These are phyloP conservation scores for Dendrobium officinale DNA, from an alignment of 106 monocot species.

Conservation along the genomic window DNA sequence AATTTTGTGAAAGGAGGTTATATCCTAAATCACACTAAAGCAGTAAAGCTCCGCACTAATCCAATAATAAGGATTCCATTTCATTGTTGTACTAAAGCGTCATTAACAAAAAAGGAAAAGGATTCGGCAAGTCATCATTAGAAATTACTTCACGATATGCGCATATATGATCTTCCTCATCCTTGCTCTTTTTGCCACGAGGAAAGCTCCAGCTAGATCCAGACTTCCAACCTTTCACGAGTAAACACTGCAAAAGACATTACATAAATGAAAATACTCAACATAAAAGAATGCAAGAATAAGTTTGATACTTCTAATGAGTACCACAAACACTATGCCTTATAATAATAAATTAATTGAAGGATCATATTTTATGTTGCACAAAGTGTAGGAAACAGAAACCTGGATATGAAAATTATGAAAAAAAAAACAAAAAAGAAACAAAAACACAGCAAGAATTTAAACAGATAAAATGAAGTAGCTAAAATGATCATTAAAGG, in stretches of 20 bases:
- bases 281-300: background rate
- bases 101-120: background rate
- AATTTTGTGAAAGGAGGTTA: background rate
- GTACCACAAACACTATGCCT: background rate
- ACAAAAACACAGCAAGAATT: background rate
- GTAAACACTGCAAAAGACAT: conserved; percentile 63
- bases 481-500: background rate
- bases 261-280: background rate
- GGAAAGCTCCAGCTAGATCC: conserved; percentile 99
- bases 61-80: background rate
- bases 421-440: background rate
- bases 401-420: background rate
- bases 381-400: background rate
- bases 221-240: conserved; percentile 98
- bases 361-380: background rate
- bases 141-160: conserved; percentile 81
- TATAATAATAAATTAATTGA: background rate
- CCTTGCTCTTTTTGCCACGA: conserved; percentile 94
- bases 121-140: background rate
- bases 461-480: background rate
- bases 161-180: conserved; percentile 89
- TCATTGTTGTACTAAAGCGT: conserved; percentile 1
- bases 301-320: background rate
- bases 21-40: background rate
- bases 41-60: background rate